phyloP scores from a whole-genome alignment of 495 filamentous ascomycete species.

The Lophiotrema nucula region DNA sequence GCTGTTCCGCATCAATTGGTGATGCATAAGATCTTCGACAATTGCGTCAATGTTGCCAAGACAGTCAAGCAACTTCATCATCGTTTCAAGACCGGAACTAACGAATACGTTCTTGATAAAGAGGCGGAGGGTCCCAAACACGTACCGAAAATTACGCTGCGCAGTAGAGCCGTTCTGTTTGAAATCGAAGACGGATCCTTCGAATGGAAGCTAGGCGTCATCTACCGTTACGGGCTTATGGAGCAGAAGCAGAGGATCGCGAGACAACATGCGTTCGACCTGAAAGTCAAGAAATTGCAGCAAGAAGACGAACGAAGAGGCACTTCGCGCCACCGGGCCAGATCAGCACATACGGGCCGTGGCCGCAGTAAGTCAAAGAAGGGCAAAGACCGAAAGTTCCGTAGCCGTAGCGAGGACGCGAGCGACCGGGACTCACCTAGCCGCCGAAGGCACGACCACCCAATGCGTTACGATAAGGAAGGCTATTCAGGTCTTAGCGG shows the following conservation, averaged over 20 bases:
- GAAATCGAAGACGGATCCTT: conserved; percentile 95
- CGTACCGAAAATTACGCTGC: conserved; percentile 78
- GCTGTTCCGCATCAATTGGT: conserved; percentile 94
- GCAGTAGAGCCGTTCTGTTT: conserved; percentile 77
- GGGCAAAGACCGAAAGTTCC: conserved; percentile 26
- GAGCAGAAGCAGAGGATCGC: conserved; percentile 88
- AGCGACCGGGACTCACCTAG: conserved; percentile 48
- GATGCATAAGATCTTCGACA: conserved; percentile 88
- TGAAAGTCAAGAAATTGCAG: conserved; percentile 81
- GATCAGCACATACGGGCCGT: conserved; percentile 45
- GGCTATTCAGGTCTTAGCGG: conserved; percentile 66
- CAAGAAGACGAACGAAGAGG: conserved; percentile 57
- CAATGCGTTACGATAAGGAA: conserved; percentile 79
- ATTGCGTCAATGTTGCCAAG: conserved; percentile 83
- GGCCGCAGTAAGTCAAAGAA: conserved; percentile 30
- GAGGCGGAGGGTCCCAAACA: conserved; percentile 78
- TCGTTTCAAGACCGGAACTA: conserved; percentile 79
- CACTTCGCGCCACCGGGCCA: conserved; percentile 53
- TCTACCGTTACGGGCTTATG: conserved; percentile 81
- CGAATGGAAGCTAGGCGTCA: conserved; percentile 92
- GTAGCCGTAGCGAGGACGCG: conserved; percentile 32
- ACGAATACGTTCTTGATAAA: conserved; percentile 83
- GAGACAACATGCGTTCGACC: conserved; percentile 80
- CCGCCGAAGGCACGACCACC: conserved; percentile 44
- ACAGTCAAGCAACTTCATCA: conserved; percentile 86